Percentiles rank a stretch among this genome's conserved stretches.
These are phyloP conservation scores for sorghum (Sorghum bicolor) DNA, from an alignment of 176 grass and related monocot species.

Conservation along the genomic window DNA sequence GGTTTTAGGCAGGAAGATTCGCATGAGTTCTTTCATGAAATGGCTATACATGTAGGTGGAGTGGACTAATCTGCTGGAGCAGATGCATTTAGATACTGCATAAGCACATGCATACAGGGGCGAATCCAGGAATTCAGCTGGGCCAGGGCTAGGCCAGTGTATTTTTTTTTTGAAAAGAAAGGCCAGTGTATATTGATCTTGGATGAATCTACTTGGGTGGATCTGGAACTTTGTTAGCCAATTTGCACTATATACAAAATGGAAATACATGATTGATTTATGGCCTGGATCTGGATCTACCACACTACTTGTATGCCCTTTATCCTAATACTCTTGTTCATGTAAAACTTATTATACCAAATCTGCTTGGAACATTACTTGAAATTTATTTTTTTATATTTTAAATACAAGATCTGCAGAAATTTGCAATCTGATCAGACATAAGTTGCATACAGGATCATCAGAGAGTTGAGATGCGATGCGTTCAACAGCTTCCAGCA, in stretches of 20 bases:
- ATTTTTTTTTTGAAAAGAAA: too few relatives aligned
- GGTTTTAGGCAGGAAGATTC: background rate
- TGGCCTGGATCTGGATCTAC: background rate
- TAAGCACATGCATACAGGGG: background rate
- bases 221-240: background rate
- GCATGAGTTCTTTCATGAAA: background rate
- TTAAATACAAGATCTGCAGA: background rate
- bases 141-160: background rate
- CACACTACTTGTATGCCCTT: background rate
- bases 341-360: constrained; percentile 6
- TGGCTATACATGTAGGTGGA: background rate
- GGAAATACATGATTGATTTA: background rate
- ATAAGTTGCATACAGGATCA: constrained; percentile 65
- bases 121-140: background rate
- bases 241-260: background rate
- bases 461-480: constrained; percentile 76
- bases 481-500: constrained; percentile 82
- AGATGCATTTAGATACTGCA: background rate
- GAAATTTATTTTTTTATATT: background rate
- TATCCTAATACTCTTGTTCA: background rate
- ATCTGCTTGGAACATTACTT: background rate
- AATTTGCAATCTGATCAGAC: background rate
- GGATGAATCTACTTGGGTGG: background rate
- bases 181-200: background rate
- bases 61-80: background rate